Percentiles rank a stretch among this genome's conserved stretches.
Conservation (phyloP, 768 basidiomycete species). For the Rhodotorula diobovata region DNA sequence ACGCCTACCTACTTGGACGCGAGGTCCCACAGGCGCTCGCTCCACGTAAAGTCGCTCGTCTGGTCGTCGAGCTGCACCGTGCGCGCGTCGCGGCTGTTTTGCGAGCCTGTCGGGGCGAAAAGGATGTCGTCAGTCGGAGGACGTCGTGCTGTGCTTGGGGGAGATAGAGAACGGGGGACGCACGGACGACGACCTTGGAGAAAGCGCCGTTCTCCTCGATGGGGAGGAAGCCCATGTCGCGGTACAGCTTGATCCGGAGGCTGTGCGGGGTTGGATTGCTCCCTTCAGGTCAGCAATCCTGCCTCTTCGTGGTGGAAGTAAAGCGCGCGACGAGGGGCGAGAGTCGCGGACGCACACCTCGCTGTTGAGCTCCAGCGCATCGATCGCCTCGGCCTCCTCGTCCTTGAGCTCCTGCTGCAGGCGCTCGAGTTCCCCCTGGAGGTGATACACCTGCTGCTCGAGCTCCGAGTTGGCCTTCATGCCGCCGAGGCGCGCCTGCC, state of each 20-base stretch:
- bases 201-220: conserved; percentile 29
- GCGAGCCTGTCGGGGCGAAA: conserved; percentile 18
- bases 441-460: conserved; percentile 25
- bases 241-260: conserved; percentile 32
- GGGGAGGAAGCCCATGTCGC: conserved; percentile 37
- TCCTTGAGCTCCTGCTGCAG: conserved; percentile 35
- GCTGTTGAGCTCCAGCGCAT: conserved; percentile 21
- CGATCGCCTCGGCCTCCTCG: conserved; percentile 34
- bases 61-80: conserved; percentile 23
- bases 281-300: background rate
- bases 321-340: background rate
- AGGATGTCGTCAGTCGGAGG: background rate
- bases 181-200: conserved; percentile 36
- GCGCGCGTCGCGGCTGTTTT: conserved; percentile 15
- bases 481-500: conserved; percentile 6
- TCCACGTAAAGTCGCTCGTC: conserved; percentile 23
- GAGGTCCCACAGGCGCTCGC: conserved; percentile 35
- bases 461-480: conserved; percentile 36
- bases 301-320: background rate
- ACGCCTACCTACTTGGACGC: background rate
- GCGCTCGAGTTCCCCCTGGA: conserved; percentile 32
- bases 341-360: conserved; percentile 37
- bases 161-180: background rate
- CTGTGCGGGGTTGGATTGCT: background rate
- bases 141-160: no score